These are phyloP conservation scores for Porphyrellus cyaneotinctus DNA, from an alignment of 768 basidiomycete genomes.

Conservation along the genomic window DNA sequence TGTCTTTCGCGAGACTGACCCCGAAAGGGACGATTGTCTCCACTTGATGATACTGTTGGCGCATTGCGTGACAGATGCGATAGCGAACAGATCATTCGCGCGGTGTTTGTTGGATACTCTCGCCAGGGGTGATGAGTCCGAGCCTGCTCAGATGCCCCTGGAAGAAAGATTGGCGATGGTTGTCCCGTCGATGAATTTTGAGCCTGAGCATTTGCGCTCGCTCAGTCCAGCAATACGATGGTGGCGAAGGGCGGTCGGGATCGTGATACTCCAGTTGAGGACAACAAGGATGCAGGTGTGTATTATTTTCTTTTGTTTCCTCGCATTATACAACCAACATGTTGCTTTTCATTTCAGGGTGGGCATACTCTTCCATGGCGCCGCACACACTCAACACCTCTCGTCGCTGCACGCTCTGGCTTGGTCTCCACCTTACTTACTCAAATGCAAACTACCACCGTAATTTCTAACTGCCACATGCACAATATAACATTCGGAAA, in stretches of 20 bases:
- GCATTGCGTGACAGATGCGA: slow-evolving; percentile 50
- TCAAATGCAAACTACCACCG: slow-evolving; percentile 25
- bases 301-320: not conserved
- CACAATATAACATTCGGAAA: slow-evolving; percentile 48
- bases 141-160: slow-evolving; percentile 24
- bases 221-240: slow-evolving; percentile 35
- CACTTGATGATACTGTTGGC: slow-evolving; percentile 44
- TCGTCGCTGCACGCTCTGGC: slow-evolving; percentile 37
- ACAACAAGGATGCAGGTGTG: slow-evolving; percentile 36
- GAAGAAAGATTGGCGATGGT: slow-evolving; percentile 41
- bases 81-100: slow-evolving; percentile 38
- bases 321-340: not conserved
- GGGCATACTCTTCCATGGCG: slow-evolving; percentile 53
- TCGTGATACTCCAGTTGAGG: slow-evolving; percentile 34
- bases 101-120: slow-evolving; percentile 46
- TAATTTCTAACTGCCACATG: slow-evolving; percentile 40
- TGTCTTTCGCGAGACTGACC: slow-evolving; percentile 34
- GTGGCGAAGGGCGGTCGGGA: slow-evolving; percentile 45
- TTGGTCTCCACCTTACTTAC: slow-evolving; percentile 23
- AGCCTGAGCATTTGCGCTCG: slow-evolving; percentile 27
- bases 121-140: not conserved
- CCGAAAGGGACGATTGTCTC: slow-evolving; percentile 32
- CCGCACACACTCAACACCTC: slow-evolving; percentile 32
- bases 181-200: slow-evolving; percentile 35
- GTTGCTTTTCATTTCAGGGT: slow-evolving; percentile 37